A percentile compares a stretch with the other conserved stretches of the same genome.
Evolutionary conservation across 176 grass and related monocot genomes (phyloP).

Genomic region (Phragmites australis): DNA sequence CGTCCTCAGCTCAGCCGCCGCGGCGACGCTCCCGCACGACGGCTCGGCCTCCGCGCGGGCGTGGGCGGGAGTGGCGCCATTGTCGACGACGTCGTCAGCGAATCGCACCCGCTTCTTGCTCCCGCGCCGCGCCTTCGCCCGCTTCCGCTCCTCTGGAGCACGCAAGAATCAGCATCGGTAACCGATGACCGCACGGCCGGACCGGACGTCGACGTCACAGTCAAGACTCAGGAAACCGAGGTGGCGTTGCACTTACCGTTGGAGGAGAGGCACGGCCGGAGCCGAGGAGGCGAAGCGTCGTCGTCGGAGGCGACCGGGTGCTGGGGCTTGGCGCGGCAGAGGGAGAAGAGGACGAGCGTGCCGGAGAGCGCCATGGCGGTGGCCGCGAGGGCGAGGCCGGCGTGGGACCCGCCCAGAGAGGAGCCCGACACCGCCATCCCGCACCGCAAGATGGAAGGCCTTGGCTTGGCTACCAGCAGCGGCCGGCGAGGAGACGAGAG

Average conservation of each 20-base stretch:
- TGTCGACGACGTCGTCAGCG: conserved; percentile 66
- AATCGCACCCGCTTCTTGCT: conserved; percentile 81
- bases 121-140: conserved; percentile 48
- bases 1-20: conserved; percentile 10
- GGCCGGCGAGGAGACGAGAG: background rate
- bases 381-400: conserved; percentile 61
- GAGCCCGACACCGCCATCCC: conserved; percentile 3
- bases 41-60: background rate
- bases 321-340: conserved; percentile 62
- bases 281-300: background rate
- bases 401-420: conserved; percentile 46
- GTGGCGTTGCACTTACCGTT: conserved; percentile 17
- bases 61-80: background rate
- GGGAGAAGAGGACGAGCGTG: conserved; percentile 73
- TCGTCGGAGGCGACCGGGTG: conserved; percentile 7
- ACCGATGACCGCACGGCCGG: background rate
- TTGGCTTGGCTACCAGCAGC: background rate
- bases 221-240: too few relatives aligned
- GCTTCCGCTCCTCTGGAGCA: conserved; percentile 59
- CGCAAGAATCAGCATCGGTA: background rate
- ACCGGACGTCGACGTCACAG: too few relatives aligned
- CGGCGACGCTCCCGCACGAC: conserved; percentile 11
- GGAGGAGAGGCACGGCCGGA: conserved; percentile 54
- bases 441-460: background rate
- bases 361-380: conserved; percentile 94